Percentiles rank a stretch among this genome's conserved stretches.
Conservation (phyloP, 768 basidiomycete species). For the Russula vinacea region DNA sequence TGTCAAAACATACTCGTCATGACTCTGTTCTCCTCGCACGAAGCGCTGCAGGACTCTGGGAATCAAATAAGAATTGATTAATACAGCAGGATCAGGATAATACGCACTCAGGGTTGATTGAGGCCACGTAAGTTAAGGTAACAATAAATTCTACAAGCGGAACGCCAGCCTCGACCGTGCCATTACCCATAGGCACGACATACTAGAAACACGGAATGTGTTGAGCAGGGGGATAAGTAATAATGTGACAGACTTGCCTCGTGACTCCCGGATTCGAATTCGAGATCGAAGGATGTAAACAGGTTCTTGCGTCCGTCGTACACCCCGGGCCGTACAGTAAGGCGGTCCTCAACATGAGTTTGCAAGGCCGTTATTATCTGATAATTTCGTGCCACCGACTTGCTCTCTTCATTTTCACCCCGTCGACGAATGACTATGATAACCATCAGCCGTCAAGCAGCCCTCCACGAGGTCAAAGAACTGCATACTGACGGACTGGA, state of each 20-base stretch:
- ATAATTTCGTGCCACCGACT: conserved; percentile 65
- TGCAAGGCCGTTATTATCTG: conserved; percentile 66
- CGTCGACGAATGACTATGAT: conserved; percentile 45
- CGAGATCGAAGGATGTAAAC: conserved; percentile 58
- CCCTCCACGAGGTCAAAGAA: background rate
- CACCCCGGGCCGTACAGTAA: conserved; percentile 70
- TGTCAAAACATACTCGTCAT: conserved; percentile 66
- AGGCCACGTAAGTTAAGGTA: conserved; percentile 57
- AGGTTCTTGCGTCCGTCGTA: conserved; percentile 81
- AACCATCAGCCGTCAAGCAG: conserved; percentile 27
- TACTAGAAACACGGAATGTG: conserved; percentile 45
- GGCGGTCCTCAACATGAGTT: conserved; percentile 48
- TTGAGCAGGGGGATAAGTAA: background rate
- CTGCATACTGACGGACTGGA: conserved; percentile 42
- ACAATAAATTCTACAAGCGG: conserved; percentile 66
- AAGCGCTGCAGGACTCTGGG: conserved; percentile 60
- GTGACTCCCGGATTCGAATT: conserved; percentile 47
- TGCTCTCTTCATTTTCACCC: conserved; percentile 49
- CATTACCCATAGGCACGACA: conserved; percentile 47
- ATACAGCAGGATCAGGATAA: conserved; percentile 31
- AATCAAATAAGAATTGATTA: background rate
- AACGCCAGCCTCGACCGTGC: conserved; percentile 11
- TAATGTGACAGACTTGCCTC: conserved; percentile 43
- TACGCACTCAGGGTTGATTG: conserved; percentile 82
- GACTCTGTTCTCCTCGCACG: conserved; percentile 59